Conservation (phyloP, 2,329 filamentous ascomycete species). For the Immersiporthe knoxdaviesiana region DNA sequence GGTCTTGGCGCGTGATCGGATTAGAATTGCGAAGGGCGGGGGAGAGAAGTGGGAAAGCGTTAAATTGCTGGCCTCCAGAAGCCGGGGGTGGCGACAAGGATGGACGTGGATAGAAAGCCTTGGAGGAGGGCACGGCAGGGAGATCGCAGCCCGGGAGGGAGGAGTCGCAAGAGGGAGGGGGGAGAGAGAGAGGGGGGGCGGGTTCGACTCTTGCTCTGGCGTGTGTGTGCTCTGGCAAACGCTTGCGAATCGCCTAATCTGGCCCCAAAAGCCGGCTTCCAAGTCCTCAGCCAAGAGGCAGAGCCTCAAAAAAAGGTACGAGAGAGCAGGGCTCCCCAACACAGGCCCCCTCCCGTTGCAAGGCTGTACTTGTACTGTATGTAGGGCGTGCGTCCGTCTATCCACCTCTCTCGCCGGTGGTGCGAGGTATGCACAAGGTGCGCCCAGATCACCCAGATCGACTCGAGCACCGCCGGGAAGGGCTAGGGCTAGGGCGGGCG, state of each 20-base stretch:
- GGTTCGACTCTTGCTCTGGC: neutral
- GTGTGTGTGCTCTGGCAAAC: neutral
- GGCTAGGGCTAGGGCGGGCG: conserved; percentile 1
- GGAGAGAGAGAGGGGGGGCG: neutral
- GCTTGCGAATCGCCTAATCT: neutral
- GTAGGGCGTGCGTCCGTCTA: neutral
- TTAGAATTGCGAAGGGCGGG: conserved; percentile 27
- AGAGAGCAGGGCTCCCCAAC: neutral
- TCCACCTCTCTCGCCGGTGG: neutral
- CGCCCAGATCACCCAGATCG: neutral
- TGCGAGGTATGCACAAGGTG: conserved; percentile 1
- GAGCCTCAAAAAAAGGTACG: neutral
- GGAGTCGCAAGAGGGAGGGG: neutral
- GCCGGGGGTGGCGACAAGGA: conserved; percentile 27
- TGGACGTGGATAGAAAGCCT: conserved; percentile 13
- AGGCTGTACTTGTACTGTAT: too few relatives aligned
- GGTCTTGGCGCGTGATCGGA: conserved; percentile 29
- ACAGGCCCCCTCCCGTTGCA: neutral
- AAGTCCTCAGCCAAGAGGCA: neutral
- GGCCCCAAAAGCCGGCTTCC: neutral
- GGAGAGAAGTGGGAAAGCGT: conserved; percentile 19
- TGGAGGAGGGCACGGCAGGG: conserved; percentile 9
- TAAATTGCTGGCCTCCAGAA: conserved; percentile 24
- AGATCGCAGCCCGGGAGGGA: conserved; percentile 13
- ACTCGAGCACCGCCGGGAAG: neutral